Conservation (phyloP, 2,329 filamentous ascomycete genomes). For the Colletotrichum eleusines region DNA sequence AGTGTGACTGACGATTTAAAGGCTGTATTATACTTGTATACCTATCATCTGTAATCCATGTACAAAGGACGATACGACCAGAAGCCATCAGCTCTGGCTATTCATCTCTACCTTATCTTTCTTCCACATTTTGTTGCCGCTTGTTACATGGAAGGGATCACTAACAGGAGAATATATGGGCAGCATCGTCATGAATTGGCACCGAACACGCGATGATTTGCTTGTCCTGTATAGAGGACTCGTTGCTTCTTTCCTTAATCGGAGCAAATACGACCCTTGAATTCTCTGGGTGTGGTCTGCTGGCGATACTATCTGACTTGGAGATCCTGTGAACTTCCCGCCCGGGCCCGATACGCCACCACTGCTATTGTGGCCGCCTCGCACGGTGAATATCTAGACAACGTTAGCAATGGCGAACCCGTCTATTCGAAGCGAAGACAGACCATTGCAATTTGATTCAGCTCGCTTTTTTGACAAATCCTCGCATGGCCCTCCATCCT, state of each 20-base stretch:
- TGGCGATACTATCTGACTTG: neutral
- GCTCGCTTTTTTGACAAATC: constrained; percentile 17
- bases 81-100: neutral
- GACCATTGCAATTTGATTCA: constrained; percentile 38
- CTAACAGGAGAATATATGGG: neutral
- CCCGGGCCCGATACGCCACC: neutral
- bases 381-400: constrained; percentile 7
- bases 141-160: neutral
- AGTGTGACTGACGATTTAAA: neutral
- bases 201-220: neutral
- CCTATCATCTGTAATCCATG: constrained; percentile 28
- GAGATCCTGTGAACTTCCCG: neutral
- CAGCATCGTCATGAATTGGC: neutral
- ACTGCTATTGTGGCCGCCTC: neutral
- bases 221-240: neutral
- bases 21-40: constrained; percentile 15
- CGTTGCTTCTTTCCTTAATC: neutral
- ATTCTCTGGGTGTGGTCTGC: neutral
- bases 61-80: constrained; percentile 12
- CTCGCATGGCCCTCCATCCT: constrained; percentile 13
- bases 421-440: constrained; percentile 31
- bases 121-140: neutral
- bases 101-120: constrained; percentile 18
- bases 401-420: constrained; percentile 36
- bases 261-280: neutral